Evolutionary conservation across 2,329 filamentous ascomycete genomes (phyloP), one percentile per base, ranked within the genome.

Genomic region (Colletotrichum simmondsii): DNA sequence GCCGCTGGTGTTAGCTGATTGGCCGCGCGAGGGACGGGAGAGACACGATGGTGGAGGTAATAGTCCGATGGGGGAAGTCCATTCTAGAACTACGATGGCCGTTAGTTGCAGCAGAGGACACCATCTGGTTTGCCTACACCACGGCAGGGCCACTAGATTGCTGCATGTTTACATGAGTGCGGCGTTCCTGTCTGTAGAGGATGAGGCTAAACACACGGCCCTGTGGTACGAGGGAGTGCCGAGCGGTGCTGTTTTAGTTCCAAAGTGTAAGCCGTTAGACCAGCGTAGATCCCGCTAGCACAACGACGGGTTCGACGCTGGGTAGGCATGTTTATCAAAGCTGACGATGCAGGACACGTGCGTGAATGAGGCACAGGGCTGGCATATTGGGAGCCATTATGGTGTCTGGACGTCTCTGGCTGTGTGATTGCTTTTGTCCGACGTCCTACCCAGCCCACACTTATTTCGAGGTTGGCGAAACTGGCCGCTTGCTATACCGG

Each of bases 21-120:
- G 66, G 71, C 28, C 54, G 30, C 42, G 54, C 16, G 53, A 58
- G 65, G 65, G 65, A 54, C 42, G 19, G 42, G 52, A 68, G 58
- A 72, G 65, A 68, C 35, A 59, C 26, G 57, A 56, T 56, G 30
- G 14, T 30, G 35, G 63, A 30, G 32, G 60, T 35, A 42, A 30
- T 12, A 61, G 71, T 72, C 71, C 71, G 71, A 72, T 72, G 71
- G 71, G 70, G 71, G 59, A 72, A 72, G 71, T 72, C 71, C 71
- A 72, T 70, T 72, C 28, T 72, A 70, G 66, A 65, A 73, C 52
- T 71, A 35, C 49, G 56, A 65, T 70, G 71, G 54, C 68, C 68
- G 61, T 70, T 59, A 60, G 68, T 52, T 54, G 61, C 61, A 60
- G 61, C 68, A 65, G 61, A 70, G 42, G 54, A 30, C 56, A 59